Percentiles rank a stretch among this genome's conserved stretches.
phyloP scores from a whole-genome alignment of 371 early-diverging fungal species.

The Blastocladiella emersonii region DNA sequence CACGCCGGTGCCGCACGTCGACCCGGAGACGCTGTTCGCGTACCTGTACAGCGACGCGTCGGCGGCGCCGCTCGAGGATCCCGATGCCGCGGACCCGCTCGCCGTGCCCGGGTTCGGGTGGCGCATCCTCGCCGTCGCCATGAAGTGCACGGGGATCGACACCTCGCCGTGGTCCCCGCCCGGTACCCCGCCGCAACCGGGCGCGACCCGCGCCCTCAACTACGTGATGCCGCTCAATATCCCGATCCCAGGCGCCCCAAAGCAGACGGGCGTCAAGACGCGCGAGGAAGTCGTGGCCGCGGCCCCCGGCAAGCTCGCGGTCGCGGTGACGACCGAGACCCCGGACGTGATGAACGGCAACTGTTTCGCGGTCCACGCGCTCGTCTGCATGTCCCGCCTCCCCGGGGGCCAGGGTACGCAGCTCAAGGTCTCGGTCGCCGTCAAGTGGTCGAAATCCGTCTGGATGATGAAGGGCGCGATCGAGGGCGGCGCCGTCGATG shows the following conservation, averaged over 20 bases:
- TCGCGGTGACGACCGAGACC: conserved; percentile 17
- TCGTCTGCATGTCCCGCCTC: conserved; percentile 25
- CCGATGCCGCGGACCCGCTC: neutral
- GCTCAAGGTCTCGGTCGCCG: conserved; percentile 15
- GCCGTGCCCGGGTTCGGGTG: neutral
- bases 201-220: conserved; percentile 8
- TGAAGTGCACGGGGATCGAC: neutral
- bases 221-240: conserved; percentile 23
- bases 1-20: neutral
- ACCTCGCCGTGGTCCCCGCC: too few relatives aligned
- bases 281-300: conserved; percentile 13
- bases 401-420: conserved; percentile 11
- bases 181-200: neutral
- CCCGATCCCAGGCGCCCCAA: conserved; percentile 23
- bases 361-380: conserved; percentile 15
- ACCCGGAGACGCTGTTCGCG: neutral
- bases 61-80: neutral
- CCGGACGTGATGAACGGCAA: conserved; percentile 24
- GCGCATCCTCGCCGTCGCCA: neutral
- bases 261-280: conserved; percentile 11
- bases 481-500: conserved; percentile 15
- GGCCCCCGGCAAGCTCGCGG: conserved; percentile 5
- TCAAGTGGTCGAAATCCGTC: conserved; percentile 13
- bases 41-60: conserved; percentile 5
- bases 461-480: conserved; percentile 16